phyloP scores from a whole-genome alignment of 257 asterid species.

The Cordia subcordata region DNA sequence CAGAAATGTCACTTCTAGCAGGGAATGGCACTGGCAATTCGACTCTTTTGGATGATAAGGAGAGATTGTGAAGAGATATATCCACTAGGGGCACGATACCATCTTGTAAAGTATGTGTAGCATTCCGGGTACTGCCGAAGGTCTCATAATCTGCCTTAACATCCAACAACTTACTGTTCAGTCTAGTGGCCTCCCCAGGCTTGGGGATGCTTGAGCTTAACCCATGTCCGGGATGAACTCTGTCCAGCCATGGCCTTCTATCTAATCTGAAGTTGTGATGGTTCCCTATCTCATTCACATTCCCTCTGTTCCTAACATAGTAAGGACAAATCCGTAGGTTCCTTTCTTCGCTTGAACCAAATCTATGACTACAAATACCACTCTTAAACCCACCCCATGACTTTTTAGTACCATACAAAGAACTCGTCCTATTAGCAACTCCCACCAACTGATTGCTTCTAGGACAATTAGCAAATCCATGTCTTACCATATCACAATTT shows the following conservation, averaged over 20 bases:
- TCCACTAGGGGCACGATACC: no score
- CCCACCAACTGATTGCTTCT: slow-evolving; percentile 2
- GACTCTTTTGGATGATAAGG: slow-evolving; percentile 6
- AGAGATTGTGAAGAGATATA: slow-evolving; percentile 6
- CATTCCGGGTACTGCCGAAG: no score
- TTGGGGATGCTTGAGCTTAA: slow-evolving; percentile 6
- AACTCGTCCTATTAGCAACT: neutral
- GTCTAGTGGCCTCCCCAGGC: neutral
- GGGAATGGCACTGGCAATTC: neutral
- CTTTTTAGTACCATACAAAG: no score
- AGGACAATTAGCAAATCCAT: neutral
- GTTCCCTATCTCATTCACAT: neutral
- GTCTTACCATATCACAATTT: neutral
- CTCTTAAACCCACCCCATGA: neutral
- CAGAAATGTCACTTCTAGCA: slow-evolving; percentile 1
- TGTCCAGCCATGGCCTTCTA: slow-evolving; percentile 5
- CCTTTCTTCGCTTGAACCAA: slow-evolving; percentile 12
- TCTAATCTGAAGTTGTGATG: slow-evolving; percentile 3
- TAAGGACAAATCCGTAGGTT: slow-evolving; percentile 1
- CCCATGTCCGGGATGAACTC: neutral
- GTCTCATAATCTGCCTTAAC: neutral
- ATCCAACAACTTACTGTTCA: neutral
- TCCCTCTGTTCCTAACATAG: neutral
- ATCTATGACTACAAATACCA: slow-evolving; percentile 1
- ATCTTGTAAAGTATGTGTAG: no score